These are phyloP conservation scores for Mayamaea pseudoterrestris DNA, from an alignment of 108 stramenopile species.

Conservation along the genomic window DNA sequence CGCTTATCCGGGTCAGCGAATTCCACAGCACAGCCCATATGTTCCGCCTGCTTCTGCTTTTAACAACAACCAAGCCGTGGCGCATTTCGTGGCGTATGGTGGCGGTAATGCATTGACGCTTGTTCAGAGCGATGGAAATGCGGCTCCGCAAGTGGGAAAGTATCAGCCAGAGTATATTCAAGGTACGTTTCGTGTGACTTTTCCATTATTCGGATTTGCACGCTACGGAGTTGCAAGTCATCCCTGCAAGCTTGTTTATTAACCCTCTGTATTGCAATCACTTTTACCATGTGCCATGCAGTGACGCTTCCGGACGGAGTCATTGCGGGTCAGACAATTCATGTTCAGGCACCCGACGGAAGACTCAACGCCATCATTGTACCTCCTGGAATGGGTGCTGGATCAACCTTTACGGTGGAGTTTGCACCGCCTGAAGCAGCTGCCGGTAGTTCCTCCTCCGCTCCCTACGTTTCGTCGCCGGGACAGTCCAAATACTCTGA, in stretches of 20 bases:
- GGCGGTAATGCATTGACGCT: constrained; percentile 76
- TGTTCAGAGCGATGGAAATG: constrained; percentile 39
- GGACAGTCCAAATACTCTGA: not conserved
- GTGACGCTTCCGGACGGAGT: constrained; percentile 72
- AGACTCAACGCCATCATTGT: constrained; percentile 65
- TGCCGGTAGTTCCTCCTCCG: constrained; percentile 19
- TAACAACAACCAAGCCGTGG: constrained; percentile 43
- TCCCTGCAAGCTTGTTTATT: too few relatives aligned
- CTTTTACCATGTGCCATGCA: too few relatives aligned
- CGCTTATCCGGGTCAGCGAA: constrained; percentile 54
- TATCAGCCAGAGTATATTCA: constrained; percentile 34
- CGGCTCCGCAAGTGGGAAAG: constrained; percentile 8
- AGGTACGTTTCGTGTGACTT: constrained; percentile 15
- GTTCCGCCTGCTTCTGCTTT: constrained; percentile 42
- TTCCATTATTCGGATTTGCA: too few relatives aligned
- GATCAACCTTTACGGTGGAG: constrained; percentile 76
- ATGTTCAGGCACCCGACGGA: constrained; percentile 71
- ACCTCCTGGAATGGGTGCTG: constrained; percentile 67
- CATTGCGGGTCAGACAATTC: constrained; percentile 57
- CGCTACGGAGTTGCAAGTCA: too few relatives aligned
- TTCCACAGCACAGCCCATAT: constrained; percentile 39
- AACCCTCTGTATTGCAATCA: too few relatives aligned
- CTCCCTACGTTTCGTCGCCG: not conserved
- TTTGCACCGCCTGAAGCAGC: too few relatives aligned
- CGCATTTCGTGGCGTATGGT: constrained; percentile 72